These are phyloP conservation scores for Carpinus viminea DNA, from an alignment of 306 rosid species.

Conservation along the genomic window DNA sequence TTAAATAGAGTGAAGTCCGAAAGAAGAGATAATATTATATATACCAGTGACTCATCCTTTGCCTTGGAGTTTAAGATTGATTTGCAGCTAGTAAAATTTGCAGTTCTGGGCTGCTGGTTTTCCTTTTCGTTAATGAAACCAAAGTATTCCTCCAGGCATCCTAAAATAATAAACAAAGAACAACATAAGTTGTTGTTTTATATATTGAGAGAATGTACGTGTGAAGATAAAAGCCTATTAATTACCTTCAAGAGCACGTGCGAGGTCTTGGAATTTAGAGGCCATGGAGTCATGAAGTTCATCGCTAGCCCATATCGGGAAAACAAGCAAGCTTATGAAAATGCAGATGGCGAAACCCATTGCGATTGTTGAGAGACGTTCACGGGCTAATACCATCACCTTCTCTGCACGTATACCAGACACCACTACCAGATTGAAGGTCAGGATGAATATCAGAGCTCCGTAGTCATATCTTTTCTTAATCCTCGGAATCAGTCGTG, in stretches of 20 bases:
- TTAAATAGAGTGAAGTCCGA: not conserved
- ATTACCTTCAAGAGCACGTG: constrained; percentile 61
- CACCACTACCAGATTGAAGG: constrained; percentile 75
- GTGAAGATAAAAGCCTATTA: not conserved
- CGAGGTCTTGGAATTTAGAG: constrained; percentile 56
- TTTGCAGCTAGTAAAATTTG: constrained; percentile 49
- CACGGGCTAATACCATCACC: constrained; percentile 59
- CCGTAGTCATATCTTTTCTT: constrained; percentile 87
- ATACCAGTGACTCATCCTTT: constrained; percentile 76
- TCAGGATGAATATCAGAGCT: constrained; percentile 64
- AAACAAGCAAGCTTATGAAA: constrained; percentile 56
- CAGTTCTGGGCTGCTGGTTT: constrained; percentile 13
- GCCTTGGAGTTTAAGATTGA: constrained; percentile 65
- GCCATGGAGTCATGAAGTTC: constrained; percentile 71
- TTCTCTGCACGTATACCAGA: constrained; percentile 58
- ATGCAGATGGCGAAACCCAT: constrained; percentile 71
- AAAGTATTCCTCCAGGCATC: constrained; percentile 61
- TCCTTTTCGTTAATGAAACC: constrained; percentile 38
- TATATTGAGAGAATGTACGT: no score
- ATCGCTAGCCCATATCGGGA: constrained; percentile 86
- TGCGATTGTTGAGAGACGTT: constrained; percentile 61
- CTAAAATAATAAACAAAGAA: constrained; percentile 25
- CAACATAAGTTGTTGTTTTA: not conserved
- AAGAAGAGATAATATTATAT: constrained; percentile 24
- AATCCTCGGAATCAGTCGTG: constrained; percentile 53